Evolutionary conservation across 148 eudicot species (phyloP).

Genomic region (Euryodendron excelsum): DNA sequence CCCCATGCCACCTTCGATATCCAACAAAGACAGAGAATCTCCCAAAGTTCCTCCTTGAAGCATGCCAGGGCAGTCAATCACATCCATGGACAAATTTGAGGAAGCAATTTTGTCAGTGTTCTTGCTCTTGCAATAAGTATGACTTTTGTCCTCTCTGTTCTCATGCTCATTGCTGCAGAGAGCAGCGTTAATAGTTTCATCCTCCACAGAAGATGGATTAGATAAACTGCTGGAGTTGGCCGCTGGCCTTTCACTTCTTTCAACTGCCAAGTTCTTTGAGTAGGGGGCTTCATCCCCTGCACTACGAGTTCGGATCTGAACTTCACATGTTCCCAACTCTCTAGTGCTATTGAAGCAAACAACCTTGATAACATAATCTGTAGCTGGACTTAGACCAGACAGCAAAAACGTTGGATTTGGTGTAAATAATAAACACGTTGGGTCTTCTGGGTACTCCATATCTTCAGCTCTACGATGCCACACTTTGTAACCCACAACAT

Average conservation of each 20-base stretch:
- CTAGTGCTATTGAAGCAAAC: conserved; percentile 33
- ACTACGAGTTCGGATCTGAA: conserved; percentile 36
- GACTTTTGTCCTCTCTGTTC: conserved; percentile 33
- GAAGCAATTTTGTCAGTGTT: conserved; percentile 20
- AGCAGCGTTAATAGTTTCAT: conserved; percentile 59
- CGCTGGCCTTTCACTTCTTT: conserved; percentile 64
- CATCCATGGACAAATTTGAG: conserved; percentile 13
- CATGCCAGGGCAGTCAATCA: too few species aligned
- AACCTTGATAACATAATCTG: conserved; percentile 61
- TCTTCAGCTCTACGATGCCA: conserved; percentile 74
- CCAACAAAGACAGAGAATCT: conserved; percentile 24
- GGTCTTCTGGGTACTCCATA: conserved; percentile 38
- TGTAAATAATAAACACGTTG: conserved; percentile 53
- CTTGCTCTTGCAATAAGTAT: conserved; percentile 21
- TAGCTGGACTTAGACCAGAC: conserved; percentile 55
- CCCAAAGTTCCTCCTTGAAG: conserved; percentile 25
- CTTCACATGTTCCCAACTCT: conserved; percentile 44
- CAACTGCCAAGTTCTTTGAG: conserved; percentile 22
- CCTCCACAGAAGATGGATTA: conserved; percentile 87
- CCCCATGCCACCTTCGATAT: conserved; percentile 29
- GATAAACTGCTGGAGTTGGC: conserved; percentile 85
- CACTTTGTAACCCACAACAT: conserved; percentile 38
- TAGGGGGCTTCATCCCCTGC: conserved; percentile 15
- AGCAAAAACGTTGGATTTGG: conserved; percentile 50
- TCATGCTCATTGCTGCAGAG: conserved; percentile 35